Evolutionary conservation across 2,329 filamentous ascomycete species (phyloP).

Genomic region (Penicillium brasilianum): DNA sequence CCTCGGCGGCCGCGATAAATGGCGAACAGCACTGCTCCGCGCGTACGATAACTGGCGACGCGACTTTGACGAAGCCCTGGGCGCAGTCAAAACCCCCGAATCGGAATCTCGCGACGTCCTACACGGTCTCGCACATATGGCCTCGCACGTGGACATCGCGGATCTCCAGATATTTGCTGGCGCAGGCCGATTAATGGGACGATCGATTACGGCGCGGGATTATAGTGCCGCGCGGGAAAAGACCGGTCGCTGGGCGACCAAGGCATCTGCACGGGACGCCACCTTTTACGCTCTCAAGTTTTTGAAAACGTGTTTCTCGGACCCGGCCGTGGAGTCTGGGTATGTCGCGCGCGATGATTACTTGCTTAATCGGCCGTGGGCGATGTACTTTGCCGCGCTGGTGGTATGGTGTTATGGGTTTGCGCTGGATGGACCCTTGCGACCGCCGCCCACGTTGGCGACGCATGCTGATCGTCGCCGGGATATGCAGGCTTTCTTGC

Average conservation of each 20-base stretch:
- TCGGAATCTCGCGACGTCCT: slow-evolving; percentile 85
- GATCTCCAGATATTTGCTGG: slow-evolving; percentile 96
- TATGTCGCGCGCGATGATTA: slow-evolving; percentile 90
- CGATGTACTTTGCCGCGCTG: slow-evolving; percentile 88
- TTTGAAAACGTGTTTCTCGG: slow-evolving; percentile 75
- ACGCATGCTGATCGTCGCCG: slow-evolving; percentile 69
- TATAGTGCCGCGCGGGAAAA: slow-evolving; percentile 77
- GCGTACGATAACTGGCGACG: slow-evolving; percentile 94
- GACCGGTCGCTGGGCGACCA: slow-evolving; percentile 85
- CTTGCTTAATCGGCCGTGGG: slow-evolving; percentile 90
- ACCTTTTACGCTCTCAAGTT: slow-evolving; percentile 92
- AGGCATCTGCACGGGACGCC: slow-evolving; percentile 84
- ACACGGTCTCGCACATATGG: slow-evolving; percentile 95
- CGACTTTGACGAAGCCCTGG: slow-evolving; percentile 83
- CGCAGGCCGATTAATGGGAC: slow-evolving; percentile 80
- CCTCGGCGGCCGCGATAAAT: slow-evolving; percentile 86
- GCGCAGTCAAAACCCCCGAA: slow-evolving; percentile 67
- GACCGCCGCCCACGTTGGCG: slow-evolving; percentile 55
- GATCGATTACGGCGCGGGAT: slow-evolving; percentile 81
- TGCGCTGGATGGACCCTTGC: slow-evolving; percentile 80
- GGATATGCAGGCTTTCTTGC: slow-evolving; percentile 81
- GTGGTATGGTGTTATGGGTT: slow-evolving; percentile 96
- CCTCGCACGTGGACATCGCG: slow-evolving; percentile 96
- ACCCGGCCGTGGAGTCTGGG: slow-evolving; percentile 39
- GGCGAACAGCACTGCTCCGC: slow-evolving; percentile 81